Base-by-base conservation (phyloP, 176 grass and related monocot species). In the Leersia perrieri region DNA sequence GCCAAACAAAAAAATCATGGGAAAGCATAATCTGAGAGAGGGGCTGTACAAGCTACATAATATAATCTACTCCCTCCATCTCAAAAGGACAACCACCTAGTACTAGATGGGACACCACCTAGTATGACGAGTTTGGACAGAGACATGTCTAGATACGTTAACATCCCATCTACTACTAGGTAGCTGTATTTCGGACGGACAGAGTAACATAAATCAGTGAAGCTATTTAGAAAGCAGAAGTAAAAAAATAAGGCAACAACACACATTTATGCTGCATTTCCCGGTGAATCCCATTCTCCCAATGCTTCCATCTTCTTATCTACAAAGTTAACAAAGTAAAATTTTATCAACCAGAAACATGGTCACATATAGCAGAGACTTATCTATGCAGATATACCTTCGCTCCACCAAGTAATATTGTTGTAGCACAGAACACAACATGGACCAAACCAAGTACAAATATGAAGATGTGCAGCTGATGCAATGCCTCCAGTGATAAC, bases 401-500 rank as follows among this genome's bases (percentile, higher is more conserved):
- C 32, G 88, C 95, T 45, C 81, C 86, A 69, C 83, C 81, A 87
- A 97, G 83, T 76, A 92, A 86, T 87, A 97, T 94, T 85, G 95
- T 97, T 38, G 90, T 60, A 73, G 88, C 92, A 10, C 89, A 94
- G 63, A 92, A 94, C 42, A 89, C 28, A 72, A 94, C 83, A 85
- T 97, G 95, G 53, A 90, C 85, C 38, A 97, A 73, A 26, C 92
- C 95, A 82, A 97, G 85, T 25, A 92, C 80, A 87, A 94, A 94
- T 63, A 97, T 92, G 82, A 97, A 97, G 73, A 94, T 97, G 70
- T 97, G 95, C 63, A 97, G 77, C 65, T 97, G 90, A 78, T 97
- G 86, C 82, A 97, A 87, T 67, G 90, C 90, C 74, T 97, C 95
- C 60, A 90, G 22, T 65, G 95, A 97, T 82, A 97, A 12, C 47